phyloP scores from a whole-genome alignment of 2,329 filamentous ascomycete species.

The Cytospora paraplurivora region DNA sequence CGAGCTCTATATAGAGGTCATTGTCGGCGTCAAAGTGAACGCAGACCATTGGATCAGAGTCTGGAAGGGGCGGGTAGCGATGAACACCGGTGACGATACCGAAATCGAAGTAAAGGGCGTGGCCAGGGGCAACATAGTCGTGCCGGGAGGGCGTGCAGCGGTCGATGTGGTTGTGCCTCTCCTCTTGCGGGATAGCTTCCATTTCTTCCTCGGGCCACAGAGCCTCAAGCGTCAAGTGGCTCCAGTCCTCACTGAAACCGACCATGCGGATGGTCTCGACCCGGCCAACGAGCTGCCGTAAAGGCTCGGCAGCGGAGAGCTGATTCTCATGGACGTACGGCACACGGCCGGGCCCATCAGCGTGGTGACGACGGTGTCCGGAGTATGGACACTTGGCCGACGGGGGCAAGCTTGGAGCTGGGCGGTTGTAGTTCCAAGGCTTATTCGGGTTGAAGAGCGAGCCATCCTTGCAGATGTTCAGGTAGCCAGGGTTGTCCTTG shows the following conservation, averaged over 20 bases:
- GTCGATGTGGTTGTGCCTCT: slow-evolving; percentile 15
- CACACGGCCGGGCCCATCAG: slow-evolving; percentile 10
- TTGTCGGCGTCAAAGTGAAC: slow-evolving; percentile 18
- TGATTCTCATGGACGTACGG: slow-evolving; percentile 39
- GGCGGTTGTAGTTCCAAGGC: slow-evolving; percentile 11
- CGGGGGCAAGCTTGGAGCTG: slow-evolving; percentile 22
- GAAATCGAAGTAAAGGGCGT: slow-evolving; percentile 26
- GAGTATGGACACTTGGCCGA: slow-evolving; percentile 25
- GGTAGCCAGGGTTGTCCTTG: neutral
- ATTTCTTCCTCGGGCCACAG: slow-evolving; percentile 25
- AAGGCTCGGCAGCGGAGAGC: slow-evolving; percentile 38
- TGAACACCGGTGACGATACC: slow-evolving; percentile 23
- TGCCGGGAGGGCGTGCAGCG: slow-evolving; percentile 26
- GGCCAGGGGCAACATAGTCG: slow-evolving; percentile 20
- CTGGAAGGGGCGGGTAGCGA: slow-evolving; percentile 26
- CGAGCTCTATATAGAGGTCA: slow-evolving; percentile 24
- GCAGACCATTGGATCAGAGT: slow-evolving; percentile 28
- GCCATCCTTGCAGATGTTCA: neutral
- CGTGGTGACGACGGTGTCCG: slow-evolving; percentile 25
- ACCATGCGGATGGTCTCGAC: slow-evolving; percentile 41
- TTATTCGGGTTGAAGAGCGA: neutral
- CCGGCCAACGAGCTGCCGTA: slow-evolving; percentile 37
- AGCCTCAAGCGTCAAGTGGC: slow-evolving; percentile 24
- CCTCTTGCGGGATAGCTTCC: slow-evolving; percentile 1
- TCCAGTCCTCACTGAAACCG: slow-evolving; percentile 41